Base-by-base conservation (phyloP, 306 rosid genomes). In the Cercis canadensis region DNA sequence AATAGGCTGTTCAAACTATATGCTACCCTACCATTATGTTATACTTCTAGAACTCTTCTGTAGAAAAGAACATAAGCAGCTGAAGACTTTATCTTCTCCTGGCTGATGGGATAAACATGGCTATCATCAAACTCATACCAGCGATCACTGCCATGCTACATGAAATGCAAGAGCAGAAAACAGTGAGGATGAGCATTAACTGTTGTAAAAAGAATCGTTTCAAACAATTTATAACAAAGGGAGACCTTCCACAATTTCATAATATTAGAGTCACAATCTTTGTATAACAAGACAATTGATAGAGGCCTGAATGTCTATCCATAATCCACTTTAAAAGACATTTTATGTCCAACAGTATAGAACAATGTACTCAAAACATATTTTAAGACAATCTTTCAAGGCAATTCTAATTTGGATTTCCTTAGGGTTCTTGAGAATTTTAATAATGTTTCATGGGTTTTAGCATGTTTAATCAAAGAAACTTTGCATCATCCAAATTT, bases 21-120 rank as follows among this genome's bases (percentile, higher is more conserved):
- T 63, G 65, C 75, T 69, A 78, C 77, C 62, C 83, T 77, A 72
- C 40, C 57, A 37, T 49, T 57, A 49, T 39, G 80, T 84, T 46
- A 62, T 60, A 39, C 84, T 62, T 87, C 96, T 37, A 70, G 71
- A 66, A 86, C 88, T 84, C 96, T 91, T 87, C 92, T 70, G 88
- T 90, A 94, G 85, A 94, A 94, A 75, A 94, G 95, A 89, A 94
- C 97, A 81, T 94, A 94, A 6, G 96, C 97, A 59, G 97, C 96
- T 43, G 97, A 83, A 81, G 97, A 86, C 88, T 94, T 94, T 72
- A 91, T 91, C 96, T 87, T 94, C 84, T 89, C 99, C 67, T 43
- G 80, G 83, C 75, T 80, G 86, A 94, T 76, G 65, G 96, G 91
- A 83, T 74, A n/a, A 70, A 94, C 99, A 37, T 76, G 85, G 84